Percentiles rank a stretch among this genome's conserved stretches.
These are phyloP conservation scores for Aspergillus sp. DNA, from an alignment of 2,329 filamentous ascomycete genomes.

Conservation along the genomic window DNA sequence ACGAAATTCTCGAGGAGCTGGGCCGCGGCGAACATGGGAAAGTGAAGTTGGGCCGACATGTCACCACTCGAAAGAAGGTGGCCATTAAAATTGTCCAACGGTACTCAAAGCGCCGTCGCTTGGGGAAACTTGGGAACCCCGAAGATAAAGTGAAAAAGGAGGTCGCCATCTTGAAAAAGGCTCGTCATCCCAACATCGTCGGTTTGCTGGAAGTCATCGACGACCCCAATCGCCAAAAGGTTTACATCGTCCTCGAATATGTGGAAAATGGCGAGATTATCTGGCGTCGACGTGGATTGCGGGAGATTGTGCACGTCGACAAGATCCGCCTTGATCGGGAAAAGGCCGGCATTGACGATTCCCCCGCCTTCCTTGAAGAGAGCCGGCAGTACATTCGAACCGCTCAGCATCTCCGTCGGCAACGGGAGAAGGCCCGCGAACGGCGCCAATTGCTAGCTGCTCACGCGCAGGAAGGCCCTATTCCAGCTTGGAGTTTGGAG, in stretches of 20 bases:
- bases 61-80: conserved; percentile 67
- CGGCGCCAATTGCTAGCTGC: conserved; percentile 53
- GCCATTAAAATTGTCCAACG: conserved; percentile 98
- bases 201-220: conserved; percentile 95
- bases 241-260: conserved; percentile 95
- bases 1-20: conserved; percentile 93
- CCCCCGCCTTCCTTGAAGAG: conserved; percentile 44
- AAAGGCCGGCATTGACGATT: conserved; percentile 70
- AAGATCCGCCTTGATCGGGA: conserved; percentile 64
- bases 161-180: conserved; percentile 97
- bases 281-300: conserved; percentile 83
- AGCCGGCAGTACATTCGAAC: conserved; percentile 34
- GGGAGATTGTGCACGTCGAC: conserved; percentile 75
- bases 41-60: conserved; percentile 84
- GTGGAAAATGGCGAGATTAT: conserved; percentile 89
- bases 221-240: conserved; percentile 91
- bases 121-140: conserved; percentile 65
- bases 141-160: conserved; percentile 78
- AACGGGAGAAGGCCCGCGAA: conserved; percentile 52
- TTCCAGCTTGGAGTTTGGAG: conserved; percentile 76
- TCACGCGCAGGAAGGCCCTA: conserved; percentile 42
- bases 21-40: conserved; percentile 95
- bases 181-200: conserved; percentile 93
- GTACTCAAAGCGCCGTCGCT: conserved; percentile 82
- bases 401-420: conserved; percentile 27